Conservation (phyloP, 257 asterid genomes). For the Solanum ossicruentum region DNA sequence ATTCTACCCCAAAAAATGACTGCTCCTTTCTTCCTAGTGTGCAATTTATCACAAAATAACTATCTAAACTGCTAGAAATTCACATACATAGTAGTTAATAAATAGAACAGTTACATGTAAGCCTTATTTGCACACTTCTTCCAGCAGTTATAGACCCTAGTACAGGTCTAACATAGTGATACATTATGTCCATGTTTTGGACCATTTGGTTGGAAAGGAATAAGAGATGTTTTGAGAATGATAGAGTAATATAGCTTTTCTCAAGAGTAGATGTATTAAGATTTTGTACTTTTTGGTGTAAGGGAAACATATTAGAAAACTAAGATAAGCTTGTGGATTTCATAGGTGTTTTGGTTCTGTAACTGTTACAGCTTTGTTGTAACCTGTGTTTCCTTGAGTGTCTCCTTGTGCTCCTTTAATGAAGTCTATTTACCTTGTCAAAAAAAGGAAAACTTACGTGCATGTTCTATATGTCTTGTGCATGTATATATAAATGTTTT, state of each 20-base stretch:
- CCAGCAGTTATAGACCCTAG: no score
- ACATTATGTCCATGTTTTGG: neutral
- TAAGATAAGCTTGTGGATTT: neutral
- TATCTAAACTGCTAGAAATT: no score
- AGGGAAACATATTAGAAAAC: neutral
- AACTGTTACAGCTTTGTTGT: neutral
- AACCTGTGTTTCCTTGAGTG: neutral
- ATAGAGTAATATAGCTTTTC: neutral
- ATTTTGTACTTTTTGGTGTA: neutral
- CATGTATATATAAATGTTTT: neutral
- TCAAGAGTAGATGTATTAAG: neutral
- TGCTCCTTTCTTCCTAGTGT: no score
- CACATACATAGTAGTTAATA: no score
- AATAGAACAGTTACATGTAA: no score
- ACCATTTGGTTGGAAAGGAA: neutral
- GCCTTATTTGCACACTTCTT: no score
- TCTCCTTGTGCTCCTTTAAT: neutral
- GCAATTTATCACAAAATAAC: no score
- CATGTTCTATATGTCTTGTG: neutral
- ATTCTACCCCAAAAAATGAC: no score
- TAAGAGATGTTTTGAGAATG: neutral
- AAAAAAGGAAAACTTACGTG: neutral
- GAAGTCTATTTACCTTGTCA: neutral
- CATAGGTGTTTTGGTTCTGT: neutral
- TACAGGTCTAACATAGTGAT: neutral